A percentile compares a stretch with the other conserved stretches of the same genome.
phyloP scores from a whole-genome alignment of 306 rosid species.

The Alnus rubra region DNA sequence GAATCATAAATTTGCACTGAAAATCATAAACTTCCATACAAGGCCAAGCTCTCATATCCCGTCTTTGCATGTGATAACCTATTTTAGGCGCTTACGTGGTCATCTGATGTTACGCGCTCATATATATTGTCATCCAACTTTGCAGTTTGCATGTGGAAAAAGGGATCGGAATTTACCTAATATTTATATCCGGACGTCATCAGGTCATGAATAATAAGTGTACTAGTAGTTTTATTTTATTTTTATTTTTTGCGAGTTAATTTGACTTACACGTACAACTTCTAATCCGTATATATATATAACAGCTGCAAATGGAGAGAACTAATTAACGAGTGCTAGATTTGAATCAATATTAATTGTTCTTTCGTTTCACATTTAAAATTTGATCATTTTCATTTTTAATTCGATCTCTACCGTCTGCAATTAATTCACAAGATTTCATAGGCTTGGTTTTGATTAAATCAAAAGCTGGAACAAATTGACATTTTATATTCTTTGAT shows the following conservation, averaged over 20 bases:
- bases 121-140: background rate
- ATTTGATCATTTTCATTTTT: too few species aligned
- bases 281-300: too few species aligned
- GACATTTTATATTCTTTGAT: background rate
- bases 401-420: background rate
- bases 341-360: too few species aligned
- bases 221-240: background rate
- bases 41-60: background rate
- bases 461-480: background rate
- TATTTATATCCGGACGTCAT: background rate
- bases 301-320: too few species aligned
- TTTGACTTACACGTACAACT: too few species aligned
- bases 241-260: background rate
- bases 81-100: conserved; percentile 7
- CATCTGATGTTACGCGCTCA: background rate
- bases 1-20: background rate
- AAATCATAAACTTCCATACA: background rate
- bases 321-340: too few species aligned
- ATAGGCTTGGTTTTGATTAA: background rate
- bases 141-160: background rate
- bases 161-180: background rate
- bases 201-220: background rate
- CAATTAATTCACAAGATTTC: background rate
- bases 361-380: too few species aligned
- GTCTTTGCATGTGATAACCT: conserved; percentile 6